Evolutionary conservation across 2,329 filamentous ascomycete genomes (phyloP).

Genomic region (Torrubiella hemipterigena): DNA sequence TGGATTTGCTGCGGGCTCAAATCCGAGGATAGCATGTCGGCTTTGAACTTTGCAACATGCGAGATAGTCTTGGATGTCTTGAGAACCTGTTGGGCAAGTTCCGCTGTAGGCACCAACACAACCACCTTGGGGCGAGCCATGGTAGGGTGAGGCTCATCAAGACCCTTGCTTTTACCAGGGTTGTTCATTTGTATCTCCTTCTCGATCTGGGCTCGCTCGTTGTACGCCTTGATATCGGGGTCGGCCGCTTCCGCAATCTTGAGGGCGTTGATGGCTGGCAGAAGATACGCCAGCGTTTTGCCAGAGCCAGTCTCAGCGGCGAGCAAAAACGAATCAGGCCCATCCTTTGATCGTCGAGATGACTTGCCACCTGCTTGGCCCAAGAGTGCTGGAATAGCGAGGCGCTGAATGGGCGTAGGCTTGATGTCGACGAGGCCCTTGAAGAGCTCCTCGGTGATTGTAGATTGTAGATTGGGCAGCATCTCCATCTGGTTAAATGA

Average conservation of each 20-base stretch:
- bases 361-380: conserved; percentile 30
- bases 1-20: conserved; percentile 70
- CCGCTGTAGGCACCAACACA: conserved; percentile 82
- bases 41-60: conserved; percentile 77
- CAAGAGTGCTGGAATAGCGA: conserved; percentile 76
- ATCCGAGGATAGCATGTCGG: conserved; percentile 69
- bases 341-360: conserved; percentile 23
- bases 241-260: conserved; percentile 63
- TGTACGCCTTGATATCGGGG: conserved; percentile 43
- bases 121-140: conserved; percentile 72
- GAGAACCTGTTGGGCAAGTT: conserved; percentile 82
- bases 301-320: conserved; percentile 95
- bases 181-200: conserved; percentile 41
- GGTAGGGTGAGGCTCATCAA: conserved; percentile 59
- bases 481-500: conserved; percentile 74
- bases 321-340: conserved; percentile 52
- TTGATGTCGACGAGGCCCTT: conserved; percentile 61
- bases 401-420: conserved; percentile 79
- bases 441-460: conserved; percentile 62
- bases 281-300: conserved; percentile 86
- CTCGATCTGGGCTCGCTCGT: conserved; percentile 41
- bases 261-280: conserved; percentile 74
- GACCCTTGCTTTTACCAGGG: conserved; percentile 46
- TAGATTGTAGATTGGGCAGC: conserved; percentile 57
- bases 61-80: conserved; percentile 69